Base-by-base conservation (phyloP, 805 yeast genomes). In the Pichia scutulata region DNA sequence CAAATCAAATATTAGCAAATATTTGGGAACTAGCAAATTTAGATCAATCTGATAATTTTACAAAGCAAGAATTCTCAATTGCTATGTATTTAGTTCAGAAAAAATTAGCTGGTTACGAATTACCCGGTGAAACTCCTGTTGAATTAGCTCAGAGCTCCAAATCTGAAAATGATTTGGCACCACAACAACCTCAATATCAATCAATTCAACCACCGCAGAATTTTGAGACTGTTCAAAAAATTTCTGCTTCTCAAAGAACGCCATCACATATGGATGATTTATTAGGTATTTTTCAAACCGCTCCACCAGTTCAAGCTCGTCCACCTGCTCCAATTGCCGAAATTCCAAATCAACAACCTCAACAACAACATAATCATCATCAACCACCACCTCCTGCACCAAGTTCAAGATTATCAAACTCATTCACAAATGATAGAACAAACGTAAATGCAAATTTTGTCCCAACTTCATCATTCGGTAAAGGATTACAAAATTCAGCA, bases 21-120 rank as follows among this genome's bases (percentile, higher is more conserved):
- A 82, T 92, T 41, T 93, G 99, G 99, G 99, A 93, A 68, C 74
- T 93, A 57, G 81, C 98, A 10, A 97, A 93, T 65, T 76, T 89
- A 54, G 85, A 87, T 57, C 89, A 89, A 66, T 80, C 86, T 42
- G 97, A 97, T 24, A 76, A 76, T 41, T 89, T 93, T 62, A 76
- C 87, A 45, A 80, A 77, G 60, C 74, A 80, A 56, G 99, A 93
- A 65, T 93, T 93, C 66, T 82, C 95, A 3, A 84, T 93, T 62
- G 97, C 98, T 18, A 84, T 93, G 88, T 92, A 84, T 63, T 76
- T 93, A 57, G 93, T 93, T 9, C 95, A 89, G 68, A 86, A 84
- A 67, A 84, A 79, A 60, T 73, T 90, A 52, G 76, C 86, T 2
- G 98, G 98, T 19, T 58, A 60, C 50, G 81, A 78, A 25, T 73